Evolutionary conservation across 331 rosid species (phyloP), one percentile per base, ranked within the genome.

Genomic region (Acacia concinna): DNA sequence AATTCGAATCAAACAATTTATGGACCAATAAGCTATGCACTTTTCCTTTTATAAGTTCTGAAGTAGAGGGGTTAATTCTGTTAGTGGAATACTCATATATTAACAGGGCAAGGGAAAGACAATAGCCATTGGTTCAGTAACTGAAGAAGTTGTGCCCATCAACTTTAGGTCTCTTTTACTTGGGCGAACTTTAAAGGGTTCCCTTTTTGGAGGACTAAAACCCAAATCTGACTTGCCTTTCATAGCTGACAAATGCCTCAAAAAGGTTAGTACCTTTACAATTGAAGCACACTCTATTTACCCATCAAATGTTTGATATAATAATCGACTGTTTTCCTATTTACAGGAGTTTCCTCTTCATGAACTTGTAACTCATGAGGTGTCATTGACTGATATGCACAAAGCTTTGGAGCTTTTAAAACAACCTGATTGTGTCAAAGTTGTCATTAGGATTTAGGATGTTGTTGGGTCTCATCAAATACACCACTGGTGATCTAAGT

Each of bases 71-170:
- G 20, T 68, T 40, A 6, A 68, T 68, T 68, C 34, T 72, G 6
- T 14, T 3, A 14, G 27, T 15, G 15, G 59, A 20, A 1, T 44
- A 15, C 5, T 40, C 20, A 5, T 40, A 3, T 21, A 8, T 21
- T 4, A 12, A 14, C 21, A 71, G 76, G 76, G 76, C 3, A 49
- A 71, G 52, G 76, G 76, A 47, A 71, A 71, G 76, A 71, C 76
- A 9, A 71, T 71, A 47, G 62, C 7, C 12, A 5, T 71, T 5
- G 76, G 76, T 9, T 1, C 62, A 17, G 13, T 11, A 27, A 10
- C 54, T 20, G 76, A 71, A 71, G 76, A 51, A 18, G 4, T 49
- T 30, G 62, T 47, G 62, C 44, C 6, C 9, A 18, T 71, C 23
- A 20, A 20, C 3, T 49, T 31, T 49, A 11, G 2, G 9, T 37